Percentiles rank a stretch among this genome's conserved stretches.
phyloP scores from a whole-genome alignment of 2,329 filamentous ascomycete species.

The Aspergillus bombycis region DNA sequence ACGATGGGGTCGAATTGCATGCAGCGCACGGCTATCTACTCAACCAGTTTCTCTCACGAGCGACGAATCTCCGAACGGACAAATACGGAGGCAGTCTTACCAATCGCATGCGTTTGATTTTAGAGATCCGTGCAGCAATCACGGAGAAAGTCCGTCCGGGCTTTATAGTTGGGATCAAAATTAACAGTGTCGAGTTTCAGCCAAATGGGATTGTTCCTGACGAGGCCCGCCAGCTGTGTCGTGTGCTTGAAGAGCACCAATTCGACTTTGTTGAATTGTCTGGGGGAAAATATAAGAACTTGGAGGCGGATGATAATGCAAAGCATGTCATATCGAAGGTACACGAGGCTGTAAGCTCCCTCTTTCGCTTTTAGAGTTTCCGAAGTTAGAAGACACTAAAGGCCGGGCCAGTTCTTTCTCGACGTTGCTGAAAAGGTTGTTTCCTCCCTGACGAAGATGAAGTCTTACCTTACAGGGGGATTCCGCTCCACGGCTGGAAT shows the following conservation, averaged over 20 bases:
- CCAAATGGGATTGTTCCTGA: slow-evolving; percentile 47
- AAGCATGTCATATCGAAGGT: too few species aligned
- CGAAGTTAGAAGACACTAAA: too few species aligned
- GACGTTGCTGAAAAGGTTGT: slow-evolving; percentile 61
- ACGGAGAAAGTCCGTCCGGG: slow-evolving; percentile 18
- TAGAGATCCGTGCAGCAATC: slow-evolving; percentile 53
- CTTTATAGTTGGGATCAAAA: slow-evolving; percentile 59
- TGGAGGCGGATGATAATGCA: slow-evolving; percentile 52
- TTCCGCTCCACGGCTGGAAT: slow-evolving; percentile 60
- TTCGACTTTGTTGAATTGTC: slow-evolving; percentile 59
- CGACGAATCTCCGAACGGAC: slow-evolving; percentile 62
- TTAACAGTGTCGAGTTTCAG: slow-evolving; percentile 63
- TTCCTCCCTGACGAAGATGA: slow-evolving; percentile 54
- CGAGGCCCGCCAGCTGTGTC: slow-evolving; percentile 51
- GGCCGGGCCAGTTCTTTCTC: slow-evolving; percentile 53
- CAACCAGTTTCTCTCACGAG: slow-evolving; percentile 57
- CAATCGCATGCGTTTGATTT: slow-evolving; percentile 63
- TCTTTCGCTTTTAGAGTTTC: too few species aligned
- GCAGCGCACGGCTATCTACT: slow-evolving; percentile 63
- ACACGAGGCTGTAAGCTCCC: too few species aligned
- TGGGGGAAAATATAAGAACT: slow-evolving; percentile 58
- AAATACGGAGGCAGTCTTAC: slow-evolving; percentile 67
- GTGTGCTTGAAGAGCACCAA: slow-evolving; percentile 31
- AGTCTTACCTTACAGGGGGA: slow-evolving; percentile 62
- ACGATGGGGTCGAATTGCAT: slow-evolving; percentile 54